phyloP scores from a whole-genome alignment of 495 filamentous ascomycete genomes.

The Entonaema liquescens region DNA sequence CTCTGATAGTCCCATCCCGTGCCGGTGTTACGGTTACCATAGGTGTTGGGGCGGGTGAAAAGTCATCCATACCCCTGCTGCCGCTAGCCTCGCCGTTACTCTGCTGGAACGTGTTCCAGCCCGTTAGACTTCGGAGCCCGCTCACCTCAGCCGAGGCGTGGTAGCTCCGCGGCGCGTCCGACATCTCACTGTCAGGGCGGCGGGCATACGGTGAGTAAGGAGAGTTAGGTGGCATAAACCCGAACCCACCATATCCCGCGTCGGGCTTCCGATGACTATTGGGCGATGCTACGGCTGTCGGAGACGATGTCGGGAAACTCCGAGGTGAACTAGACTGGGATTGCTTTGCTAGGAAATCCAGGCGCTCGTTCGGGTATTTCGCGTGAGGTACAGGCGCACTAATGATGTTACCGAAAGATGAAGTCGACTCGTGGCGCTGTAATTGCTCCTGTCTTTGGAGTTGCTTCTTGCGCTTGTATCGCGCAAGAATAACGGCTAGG shows the following conservation, averaged over 20 bases:
- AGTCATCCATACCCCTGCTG: neutral
- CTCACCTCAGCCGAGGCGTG: slow-evolving; percentile 42
- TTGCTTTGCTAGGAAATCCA: slow-evolving; percentile 51
- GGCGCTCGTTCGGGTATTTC: slow-evolving; percentile 40
- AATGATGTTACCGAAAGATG: slow-evolving; percentile 58
- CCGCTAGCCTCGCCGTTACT: neutral
- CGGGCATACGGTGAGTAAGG: slow-evolving; percentile 35
- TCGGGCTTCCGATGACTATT: neutral
- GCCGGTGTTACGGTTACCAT: slow-evolving; percentile 8
- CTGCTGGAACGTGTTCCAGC: slow-evolving; percentile 2
- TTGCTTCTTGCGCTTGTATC: slow-evolving; percentile 41
- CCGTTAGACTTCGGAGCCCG: slow-evolving; percentile 41
- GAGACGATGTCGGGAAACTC: slow-evolving; percentile 18
- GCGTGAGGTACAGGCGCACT: slow-evolving; percentile 53
- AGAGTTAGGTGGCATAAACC: slow-evolving; percentile 42
- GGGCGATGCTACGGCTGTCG: neutral
- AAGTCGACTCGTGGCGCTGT: slow-evolving; percentile 48
- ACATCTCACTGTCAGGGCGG: slow-evolving; percentile 37
- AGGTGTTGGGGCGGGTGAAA: neutral
- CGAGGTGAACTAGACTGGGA: slow-evolving; percentile 18
- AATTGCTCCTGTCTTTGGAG: slow-evolving; percentile 34
- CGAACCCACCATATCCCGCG: slow-evolving; percentile 6
- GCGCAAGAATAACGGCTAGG: slow-evolving; percentile 25
- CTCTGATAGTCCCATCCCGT: neutral
- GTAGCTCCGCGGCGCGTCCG: slow-evolving; percentile 35